Percentiles rank a stretch among this genome's conserved stretches.
Conservation (phyloP, 1,284 basidiomycete genomes). For the Malassezia sp. region DNA sequence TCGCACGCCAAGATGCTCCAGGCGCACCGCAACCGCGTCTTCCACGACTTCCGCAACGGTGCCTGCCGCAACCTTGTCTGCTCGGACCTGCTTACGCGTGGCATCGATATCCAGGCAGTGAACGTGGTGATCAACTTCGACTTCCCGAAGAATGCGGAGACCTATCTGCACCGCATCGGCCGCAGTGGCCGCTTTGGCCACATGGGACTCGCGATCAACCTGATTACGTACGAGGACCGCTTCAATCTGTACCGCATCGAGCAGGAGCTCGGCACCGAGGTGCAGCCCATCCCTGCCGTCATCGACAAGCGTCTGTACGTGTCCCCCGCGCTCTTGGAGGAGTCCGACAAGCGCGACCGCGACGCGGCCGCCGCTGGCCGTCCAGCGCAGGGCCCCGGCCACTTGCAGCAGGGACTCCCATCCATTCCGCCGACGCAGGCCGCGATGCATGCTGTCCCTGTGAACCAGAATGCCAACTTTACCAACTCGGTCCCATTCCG, state of each 20-base stretch:
- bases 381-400: slow-evolving; percentile 16
- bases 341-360: slow-evolving; percentile 20
- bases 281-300: slow-evolving; percentile 79
- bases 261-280: slow-evolving; percentile 95
- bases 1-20: slow-evolving; percentile 99
- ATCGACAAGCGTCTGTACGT: slow-evolving; percentile 83
- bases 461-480: slow-evolving; percentile 42
- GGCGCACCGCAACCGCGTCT: slow-evolving; percentile 93
- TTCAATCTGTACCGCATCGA: slow-evolving; percentile 97
- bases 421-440: slow-evolving; percentile 46
- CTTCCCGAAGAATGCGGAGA: slow-evolving; percentile 96
- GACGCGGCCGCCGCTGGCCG: slow-evolving; percentile 9
- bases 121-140: slow-evolving; percentile 99
- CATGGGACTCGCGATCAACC: slow-evolving; percentile 88
- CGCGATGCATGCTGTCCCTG: slow-evolving; percentile 40
- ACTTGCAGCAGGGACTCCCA: slow-evolving; percentile 40
- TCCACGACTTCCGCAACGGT: slow-evolving; percentile 98
- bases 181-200: slow-evolving; percentile 95
- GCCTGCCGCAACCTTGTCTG: slow-evolving; percentile 97
- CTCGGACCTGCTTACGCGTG: slow-evolving; percentile 83
- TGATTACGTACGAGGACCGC: slow-evolving; percentile 74
- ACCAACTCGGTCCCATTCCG: slow-evolving; percentile 37
- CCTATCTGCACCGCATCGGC: slow-evolving; percentile 93
- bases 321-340: slow-evolving; percentile 38
- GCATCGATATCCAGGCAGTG: slow-evolving; percentile 98